Evolutionary conservation across 1,284 basidiomycete genomes (phyloP).

Genomic region (Ustilago loliicola): DNA sequence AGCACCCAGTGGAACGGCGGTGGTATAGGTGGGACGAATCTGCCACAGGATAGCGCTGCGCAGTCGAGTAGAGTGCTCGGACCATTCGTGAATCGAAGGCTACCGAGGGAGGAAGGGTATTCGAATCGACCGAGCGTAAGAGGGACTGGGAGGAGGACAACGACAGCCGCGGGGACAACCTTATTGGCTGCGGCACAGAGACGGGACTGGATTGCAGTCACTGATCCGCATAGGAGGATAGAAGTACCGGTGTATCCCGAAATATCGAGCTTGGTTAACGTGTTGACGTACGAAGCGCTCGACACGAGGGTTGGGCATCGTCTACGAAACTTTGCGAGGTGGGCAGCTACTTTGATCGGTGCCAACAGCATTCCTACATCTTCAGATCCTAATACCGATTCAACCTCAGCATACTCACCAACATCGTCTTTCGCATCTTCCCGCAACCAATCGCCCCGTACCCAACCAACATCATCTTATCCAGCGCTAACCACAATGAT

Average conservation of each 20-base stretch:
- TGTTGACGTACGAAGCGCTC: constrained; percentile 32
- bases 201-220: constrained; percentile 53
- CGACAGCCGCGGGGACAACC: background rate
- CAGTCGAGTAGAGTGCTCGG: constrained; percentile 9
- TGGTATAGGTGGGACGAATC: constrained; percentile 39
- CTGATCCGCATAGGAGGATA: constrained; percentile 36
- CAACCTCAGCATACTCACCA: background rate
- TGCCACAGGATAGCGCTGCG: constrained; percentile 15
- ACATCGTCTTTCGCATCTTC: background rate
- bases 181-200: constrained; percentile 23
- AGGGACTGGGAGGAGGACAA: background rate
- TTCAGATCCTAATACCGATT: background rate
- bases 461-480: background rate
- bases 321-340: constrained; percentile 11
- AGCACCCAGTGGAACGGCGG: constrained; percentile 47
- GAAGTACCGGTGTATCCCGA: constrained; percentile 44
- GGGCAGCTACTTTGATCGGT: constrained; percentile 10
- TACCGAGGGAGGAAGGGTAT: constrained; percentile 1
- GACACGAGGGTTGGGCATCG: constrained; percentile 24
- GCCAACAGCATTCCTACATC: background rate
- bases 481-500: constrained; percentile 1
- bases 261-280: constrained; percentile 33
- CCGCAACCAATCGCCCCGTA: background rate
- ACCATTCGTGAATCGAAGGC: constrained; percentile 14
- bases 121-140: background rate